Percentiles rank a stretch among this genome's conserved stretches.
Evolutionary conservation across 176 grass and related monocot genomes (phyloP).

Genomic region (sorghum (Sorghum bicolor)): DNA sequence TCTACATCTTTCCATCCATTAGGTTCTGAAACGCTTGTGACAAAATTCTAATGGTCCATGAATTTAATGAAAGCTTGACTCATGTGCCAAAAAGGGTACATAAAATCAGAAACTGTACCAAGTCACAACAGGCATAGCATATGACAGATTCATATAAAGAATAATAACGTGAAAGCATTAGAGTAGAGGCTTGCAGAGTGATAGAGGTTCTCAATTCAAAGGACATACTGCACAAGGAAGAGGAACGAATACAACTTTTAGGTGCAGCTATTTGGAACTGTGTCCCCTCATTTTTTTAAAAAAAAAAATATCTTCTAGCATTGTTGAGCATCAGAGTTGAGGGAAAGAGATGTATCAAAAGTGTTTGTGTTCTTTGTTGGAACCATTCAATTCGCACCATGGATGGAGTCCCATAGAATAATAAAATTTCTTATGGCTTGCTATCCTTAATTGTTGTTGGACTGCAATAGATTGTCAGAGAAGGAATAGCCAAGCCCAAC

Average conservation of each 20-base stretch:
- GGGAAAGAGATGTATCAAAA: background rate
- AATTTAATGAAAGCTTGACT: background rate
- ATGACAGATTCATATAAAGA: background rate
- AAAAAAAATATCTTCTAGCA: background rate
- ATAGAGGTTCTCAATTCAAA: background rate
- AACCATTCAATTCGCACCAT: background rate
- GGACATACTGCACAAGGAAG: background rate
- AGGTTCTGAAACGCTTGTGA: background rate
- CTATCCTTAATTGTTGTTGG: background rate
- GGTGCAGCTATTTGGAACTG: background rate
- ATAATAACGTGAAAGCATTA: background rate
- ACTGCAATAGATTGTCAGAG: background rate
- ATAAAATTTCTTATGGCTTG: background rate
- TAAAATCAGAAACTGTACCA: slow-evolving; percentile 12
- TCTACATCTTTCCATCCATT: slow-evolving; percentile 13
- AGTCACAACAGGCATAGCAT: background rate
- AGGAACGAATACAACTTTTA: background rate
- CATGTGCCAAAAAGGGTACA: background rate
- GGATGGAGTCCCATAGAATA: background rate
- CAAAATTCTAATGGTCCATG: background rate
- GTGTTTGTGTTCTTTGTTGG: background rate
- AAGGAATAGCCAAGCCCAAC: background rate
- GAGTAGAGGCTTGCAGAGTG: background rate
- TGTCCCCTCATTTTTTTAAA: background rate
- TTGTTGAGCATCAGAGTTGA: background rate